Evolutionary conservation across 1,284 basidiomycete species (phyloP).

Genomic region (Moesziomyces sp.): DNA sequence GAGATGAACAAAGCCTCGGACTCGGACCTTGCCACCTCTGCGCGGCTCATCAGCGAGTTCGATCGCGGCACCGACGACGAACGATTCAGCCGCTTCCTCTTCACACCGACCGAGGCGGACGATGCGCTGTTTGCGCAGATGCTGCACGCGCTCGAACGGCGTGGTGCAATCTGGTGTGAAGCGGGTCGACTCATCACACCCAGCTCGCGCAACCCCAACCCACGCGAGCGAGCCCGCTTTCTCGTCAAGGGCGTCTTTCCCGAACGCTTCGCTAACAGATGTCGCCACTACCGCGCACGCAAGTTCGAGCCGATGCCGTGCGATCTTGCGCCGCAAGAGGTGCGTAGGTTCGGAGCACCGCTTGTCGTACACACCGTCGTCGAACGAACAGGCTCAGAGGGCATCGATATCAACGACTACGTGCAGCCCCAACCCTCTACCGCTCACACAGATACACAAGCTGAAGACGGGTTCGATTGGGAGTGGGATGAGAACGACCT

Average conservation of each 20-base stretch:
- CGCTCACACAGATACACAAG: not conserved
- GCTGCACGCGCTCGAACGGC: constrained; percentile 30
- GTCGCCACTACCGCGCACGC: constrained; percentile 28
- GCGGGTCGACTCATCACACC: constrained; percentile 40
- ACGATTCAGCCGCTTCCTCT: constrained; percentile 23
- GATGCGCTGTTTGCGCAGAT: constrained; percentile 18
- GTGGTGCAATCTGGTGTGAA: constrained; percentile 40
- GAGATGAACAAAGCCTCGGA: constrained; percentile 42
- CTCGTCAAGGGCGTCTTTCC: constrained; percentile 45
- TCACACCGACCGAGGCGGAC: constrained; percentile 9
- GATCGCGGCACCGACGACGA: constrained; percentile 26
- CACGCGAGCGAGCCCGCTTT: constrained; percentile 26
- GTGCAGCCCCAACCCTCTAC: not conserved
- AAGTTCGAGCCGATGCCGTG: constrained; percentile 42
- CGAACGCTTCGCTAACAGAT: constrained; percentile 28
- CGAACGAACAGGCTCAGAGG: constrained; percentile 29
- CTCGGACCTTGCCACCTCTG: constrained; percentile 23
- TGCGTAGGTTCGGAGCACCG: constrained; percentile 31
- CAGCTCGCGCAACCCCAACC: constrained; percentile 27
- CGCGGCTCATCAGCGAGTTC: constrained; percentile 25
- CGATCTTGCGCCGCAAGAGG: constrained; percentile 25
- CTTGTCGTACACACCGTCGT: constrained; percentile 24
- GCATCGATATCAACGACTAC: constrained; percentile 27
- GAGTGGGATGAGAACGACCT: constrained; percentile 38
- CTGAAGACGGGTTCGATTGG: constrained; percentile 12